phyloP scores from a whole-genome alignment of 129 eudicot species.

The Heracleum sosnowskyi region DNA sequence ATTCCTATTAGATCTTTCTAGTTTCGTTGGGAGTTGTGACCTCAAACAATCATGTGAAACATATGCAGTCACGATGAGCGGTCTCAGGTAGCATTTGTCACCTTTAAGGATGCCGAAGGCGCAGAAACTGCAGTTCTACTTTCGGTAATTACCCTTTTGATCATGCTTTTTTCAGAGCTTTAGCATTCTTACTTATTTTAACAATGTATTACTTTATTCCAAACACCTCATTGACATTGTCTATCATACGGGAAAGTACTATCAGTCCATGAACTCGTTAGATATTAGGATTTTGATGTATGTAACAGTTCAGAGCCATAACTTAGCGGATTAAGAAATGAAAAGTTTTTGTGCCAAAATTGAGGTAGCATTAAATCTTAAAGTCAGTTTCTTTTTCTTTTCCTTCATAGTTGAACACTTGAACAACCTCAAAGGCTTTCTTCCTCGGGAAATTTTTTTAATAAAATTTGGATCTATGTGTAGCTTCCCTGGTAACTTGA shows the following conservation, averaged over 20 bases:
- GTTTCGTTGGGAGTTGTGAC: neutral
- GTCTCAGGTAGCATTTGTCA: constrained; percentile 72
- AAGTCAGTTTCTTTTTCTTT: neutral
- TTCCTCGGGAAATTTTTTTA: too few relatives aligned
- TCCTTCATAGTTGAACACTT: neutral
- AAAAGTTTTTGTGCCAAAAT: neutral
- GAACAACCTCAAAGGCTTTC: neutral
- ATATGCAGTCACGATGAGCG: constrained; percentile 61
- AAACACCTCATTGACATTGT: neutral
- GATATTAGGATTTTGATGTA: neutral
- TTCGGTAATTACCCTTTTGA: constrained; percentile 41
- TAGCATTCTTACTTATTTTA: neutral
- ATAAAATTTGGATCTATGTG: neutral
- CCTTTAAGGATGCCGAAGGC: constrained; percentile 88
- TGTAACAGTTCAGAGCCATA: neutral
- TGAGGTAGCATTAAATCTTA: neutral
- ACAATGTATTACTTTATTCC: neutral
- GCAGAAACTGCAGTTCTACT: constrained; percentile 97
- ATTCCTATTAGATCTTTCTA: neutral
- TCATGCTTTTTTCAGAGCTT: neutral
- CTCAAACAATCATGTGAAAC: constrained; percentile 7
- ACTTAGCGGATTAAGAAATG: neutral
- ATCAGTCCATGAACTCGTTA: neutral
- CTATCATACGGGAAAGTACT: neutral
- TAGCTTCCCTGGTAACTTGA: neutral